Conservation (phyloP, 148 eudicot genomes). For the Dysphania ambrosioides region DNA sequence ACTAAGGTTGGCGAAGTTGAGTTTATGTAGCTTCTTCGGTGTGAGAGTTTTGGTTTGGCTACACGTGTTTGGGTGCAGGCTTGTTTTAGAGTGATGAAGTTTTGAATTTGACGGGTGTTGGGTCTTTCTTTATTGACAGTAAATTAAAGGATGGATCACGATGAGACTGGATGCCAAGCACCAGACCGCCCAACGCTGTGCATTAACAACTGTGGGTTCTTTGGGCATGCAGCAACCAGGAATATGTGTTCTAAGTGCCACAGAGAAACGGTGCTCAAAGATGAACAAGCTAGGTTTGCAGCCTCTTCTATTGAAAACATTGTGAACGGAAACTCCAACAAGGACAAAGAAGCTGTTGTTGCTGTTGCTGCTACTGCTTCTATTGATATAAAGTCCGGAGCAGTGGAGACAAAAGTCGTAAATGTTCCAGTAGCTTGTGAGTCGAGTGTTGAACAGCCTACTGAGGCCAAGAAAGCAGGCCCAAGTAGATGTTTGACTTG, state of each 20-base stretch:
- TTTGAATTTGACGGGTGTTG: conserved; percentile 5
- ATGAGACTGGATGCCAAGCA: conserved; percentile 42
- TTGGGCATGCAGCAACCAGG: conserved; percentile 54
- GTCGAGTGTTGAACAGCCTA: conserved; percentile 13
- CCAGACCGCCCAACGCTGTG: conserved; percentile 52
- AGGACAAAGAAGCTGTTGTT: conserved; percentile 19
- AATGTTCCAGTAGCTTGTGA: conserved; percentile 12
- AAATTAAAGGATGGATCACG: conserved; percentile 28
- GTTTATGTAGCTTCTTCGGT: background rate
- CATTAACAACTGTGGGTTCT: conserved; percentile 59
- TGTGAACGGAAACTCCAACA: conserved; percentile 30
- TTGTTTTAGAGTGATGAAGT: background rate
- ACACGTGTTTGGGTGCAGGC: background rate
- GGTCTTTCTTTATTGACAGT: background rate
- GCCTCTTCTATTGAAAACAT: conserved; percentile 38
- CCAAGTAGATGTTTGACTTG: conserved; percentile 38
- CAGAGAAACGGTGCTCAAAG: conserved; percentile 39
- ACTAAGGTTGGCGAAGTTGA: too few relatives aligned
- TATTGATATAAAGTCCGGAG: conserved; percentile 14
- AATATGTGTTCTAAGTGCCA: conserved; percentile 65
- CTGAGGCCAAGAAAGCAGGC: conserved; percentile 25
- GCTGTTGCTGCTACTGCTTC: conserved; percentile 8
- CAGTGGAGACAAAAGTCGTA: conserved; percentile 11
- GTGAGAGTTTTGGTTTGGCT: background rate
- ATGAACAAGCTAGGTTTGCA: conserved; percentile 47